Evolutionary conservation across 306 rosid species (phyloP).

Genomic region (Gleditsia sinensis): DNA sequence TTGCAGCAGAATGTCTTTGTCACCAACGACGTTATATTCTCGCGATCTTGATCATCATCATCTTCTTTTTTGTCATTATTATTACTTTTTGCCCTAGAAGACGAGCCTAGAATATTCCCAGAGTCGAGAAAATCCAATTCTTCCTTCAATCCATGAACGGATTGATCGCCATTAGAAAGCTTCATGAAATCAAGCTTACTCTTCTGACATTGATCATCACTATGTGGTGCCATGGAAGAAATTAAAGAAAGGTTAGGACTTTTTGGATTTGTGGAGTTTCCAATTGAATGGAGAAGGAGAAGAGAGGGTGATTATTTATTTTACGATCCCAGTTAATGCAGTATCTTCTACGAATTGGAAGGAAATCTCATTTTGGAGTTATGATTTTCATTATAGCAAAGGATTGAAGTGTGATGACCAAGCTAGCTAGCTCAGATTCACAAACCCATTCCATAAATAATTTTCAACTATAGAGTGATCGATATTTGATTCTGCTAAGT

Average conservation of each 20-base stretch:
- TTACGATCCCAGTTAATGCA: conserved; percentile 37
- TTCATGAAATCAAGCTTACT: conserved; percentile 49
- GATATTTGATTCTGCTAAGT: background rate
- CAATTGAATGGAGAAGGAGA: background rate
- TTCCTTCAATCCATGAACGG: background rate
- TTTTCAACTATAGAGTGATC: too few relatives aligned
- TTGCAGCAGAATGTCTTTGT: conserved; percentile 58
- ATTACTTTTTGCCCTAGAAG: conserved; percentile 11
- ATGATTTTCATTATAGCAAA: conserved; percentile 27
- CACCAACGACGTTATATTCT: background rate
- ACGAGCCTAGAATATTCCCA: background rate
- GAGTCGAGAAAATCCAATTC: conserved; percentile 45
- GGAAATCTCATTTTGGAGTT: conserved; percentile 35
- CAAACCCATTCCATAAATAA: conserved; percentile 7
- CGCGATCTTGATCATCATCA: background rate
- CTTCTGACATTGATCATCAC: conserved; percentile 1
- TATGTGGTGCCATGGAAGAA: conserved; percentile 37
- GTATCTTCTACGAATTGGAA: conserved; percentile 32
- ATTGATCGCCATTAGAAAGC: conserved; percentile 31
- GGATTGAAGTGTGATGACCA: conserved; percentile 26
- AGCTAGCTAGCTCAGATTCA: conserved; percentile 9
- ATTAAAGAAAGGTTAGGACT: background rate
- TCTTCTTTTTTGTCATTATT: background rate
- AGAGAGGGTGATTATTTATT: conserved; percentile 33
- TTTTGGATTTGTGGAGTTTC: conserved; percentile 21